A percentile compares a stretch with the other conserved stretches of the same genome.
Evolutionary conservation across 176 grass and related monocot species (phyloP).

Genomic region (Triticum timopheevii): DNA sequence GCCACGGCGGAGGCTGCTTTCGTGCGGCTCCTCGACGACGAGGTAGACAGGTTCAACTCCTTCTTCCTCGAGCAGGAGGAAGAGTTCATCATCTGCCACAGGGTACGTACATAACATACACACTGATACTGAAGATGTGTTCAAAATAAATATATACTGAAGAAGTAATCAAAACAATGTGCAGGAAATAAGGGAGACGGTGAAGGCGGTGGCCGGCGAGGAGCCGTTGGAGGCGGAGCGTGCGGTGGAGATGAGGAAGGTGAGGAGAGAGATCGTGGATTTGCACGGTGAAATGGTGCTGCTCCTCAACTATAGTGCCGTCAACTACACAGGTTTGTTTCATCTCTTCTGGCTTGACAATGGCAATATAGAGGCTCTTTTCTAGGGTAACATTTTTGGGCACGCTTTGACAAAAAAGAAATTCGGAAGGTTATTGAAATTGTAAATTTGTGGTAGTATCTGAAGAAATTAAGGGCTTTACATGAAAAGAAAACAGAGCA

Average conservation of each 20-base stretch:
- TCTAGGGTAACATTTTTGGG: not conserved
- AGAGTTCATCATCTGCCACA: conserved; percentile 75
- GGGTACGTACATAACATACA: not conserved
- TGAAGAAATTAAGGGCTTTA: not conserved
- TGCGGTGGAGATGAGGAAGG: conserved; percentile 27
- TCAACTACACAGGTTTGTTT: conserved; percentile 72
- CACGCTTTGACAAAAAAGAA: not conserved
- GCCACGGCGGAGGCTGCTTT: conserved; percentile 36
- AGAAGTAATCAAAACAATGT: not conserved
- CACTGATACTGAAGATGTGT: not conserved
- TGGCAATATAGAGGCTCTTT: not conserved
- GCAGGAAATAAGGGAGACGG: conserved; percentile 69
- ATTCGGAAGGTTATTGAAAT: too few relatives aligned
- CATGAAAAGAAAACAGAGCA: not conserved
- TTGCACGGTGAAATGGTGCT: conserved; percentile 85
- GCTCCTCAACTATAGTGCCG: conserved; percentile 71
- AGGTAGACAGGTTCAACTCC: conserved; percentile 80
- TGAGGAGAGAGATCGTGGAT: too few relatives aligned
- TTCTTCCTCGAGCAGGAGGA: conserved; percentile 93
- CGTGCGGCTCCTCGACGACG: conserved; percentile 44
- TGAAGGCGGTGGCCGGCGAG: conserved; percentile 27
- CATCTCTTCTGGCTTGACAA: too few relatives aligned
- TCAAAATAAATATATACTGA: too few relatives aligned
- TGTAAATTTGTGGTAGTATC: too few relatives aligned
- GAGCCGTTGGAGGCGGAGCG: not conserved